A percentile compares a stretch with the other conserved stretches of the same genome.
These are phyloP conservation scores for Xylaria sp. DNA, from an alignment of 2,329 filamentous ascomycete species.

Conservation along the genomic window DNA sequence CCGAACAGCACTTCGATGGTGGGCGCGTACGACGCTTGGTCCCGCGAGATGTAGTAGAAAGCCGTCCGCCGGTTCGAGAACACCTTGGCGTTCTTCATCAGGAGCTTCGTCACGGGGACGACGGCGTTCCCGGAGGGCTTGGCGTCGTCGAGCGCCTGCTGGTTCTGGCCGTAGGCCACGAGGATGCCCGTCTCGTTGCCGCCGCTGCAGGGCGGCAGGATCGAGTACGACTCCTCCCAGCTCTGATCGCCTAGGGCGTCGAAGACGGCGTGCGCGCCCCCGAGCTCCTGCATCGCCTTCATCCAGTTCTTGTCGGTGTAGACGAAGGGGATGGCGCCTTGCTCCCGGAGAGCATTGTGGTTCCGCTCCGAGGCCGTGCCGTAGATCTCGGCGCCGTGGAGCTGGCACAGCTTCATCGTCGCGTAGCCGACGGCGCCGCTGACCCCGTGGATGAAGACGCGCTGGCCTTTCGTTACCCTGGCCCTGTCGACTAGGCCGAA, in stretches of 20 bases:
- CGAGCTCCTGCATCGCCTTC: conserved; percentile 55
- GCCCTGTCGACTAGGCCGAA: conserved; percentile 54
- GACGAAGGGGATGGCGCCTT: conserved; percentile 57
- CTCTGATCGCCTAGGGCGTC: conserved; percentile 56
- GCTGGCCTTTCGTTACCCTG: conserved; percentile 56
- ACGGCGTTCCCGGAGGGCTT: not conserved
- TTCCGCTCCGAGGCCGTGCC: conserved; percentile 61
- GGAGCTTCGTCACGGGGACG: not conserved
- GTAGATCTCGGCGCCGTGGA: conserved; percentile 60
- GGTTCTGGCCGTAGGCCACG: conserved; percentile 55
- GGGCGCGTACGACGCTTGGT: conserved; percentile 50
- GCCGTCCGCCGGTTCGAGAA: conserved; percentile 47
- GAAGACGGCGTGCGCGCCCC: conserved; percentile 60
- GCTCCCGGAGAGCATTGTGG: conserved; percentile 53
- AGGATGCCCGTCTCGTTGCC: conserved; percentile 50
- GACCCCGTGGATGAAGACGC: conserved; percentile 63
- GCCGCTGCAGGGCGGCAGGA: conserved; percentile 50
- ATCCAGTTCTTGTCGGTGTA: conserved; percentile 64
- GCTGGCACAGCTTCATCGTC: conserved; percentile 55
- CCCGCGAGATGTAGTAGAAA: conserved; percentile 54
- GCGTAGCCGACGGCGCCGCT: conserved; percentile 62
- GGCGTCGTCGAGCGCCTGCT: conserved; percentile 45
- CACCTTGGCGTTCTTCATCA: conserved; percentile 44
- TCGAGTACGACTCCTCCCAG: conserved; percentile 61
- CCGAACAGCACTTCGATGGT: conserved; percentile 50